These are phyloP conservation scores for Boletus vinaceobasis DNA, from an alignment of 768 basidiomycete genomes.

Conservation along the genomic window DNA sequence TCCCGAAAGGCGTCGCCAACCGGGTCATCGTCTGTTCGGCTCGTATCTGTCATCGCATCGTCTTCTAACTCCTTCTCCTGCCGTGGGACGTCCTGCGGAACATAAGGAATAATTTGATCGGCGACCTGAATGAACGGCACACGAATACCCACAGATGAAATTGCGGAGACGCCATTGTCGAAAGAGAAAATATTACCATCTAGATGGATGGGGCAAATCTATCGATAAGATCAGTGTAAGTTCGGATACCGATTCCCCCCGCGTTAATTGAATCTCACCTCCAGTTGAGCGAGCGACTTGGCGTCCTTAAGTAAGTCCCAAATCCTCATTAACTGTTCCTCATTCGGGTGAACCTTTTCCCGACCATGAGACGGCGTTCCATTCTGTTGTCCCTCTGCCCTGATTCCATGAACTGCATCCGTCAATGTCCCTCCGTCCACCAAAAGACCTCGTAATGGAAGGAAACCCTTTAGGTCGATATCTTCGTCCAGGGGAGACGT, in stretches of 20 bases:
- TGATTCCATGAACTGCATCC: conserved; percentile 19
- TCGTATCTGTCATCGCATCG: conserved; percentile 63
- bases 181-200: conserved; percentile 22
- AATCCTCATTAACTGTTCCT: conserved; percentile 93
- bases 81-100: not conserved
- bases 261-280: conserved; percentile 41
- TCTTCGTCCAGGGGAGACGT: conserved; percentile 82
- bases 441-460: conserved; percentile 70
- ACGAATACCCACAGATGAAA: conserved; percentile 6
- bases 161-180: conserved; percentile 1
- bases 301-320: conserved; percentile 79
- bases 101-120: conserved; percentile 18
- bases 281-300: conserved; percentile 49
- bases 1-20: conserved; percentile 65
- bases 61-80: conserved; percentile 42
- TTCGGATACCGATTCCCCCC: conserved; percentile 2
- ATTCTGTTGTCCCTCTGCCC: conserved; percentile 23
- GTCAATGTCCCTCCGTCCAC: conserved; percentile 21
- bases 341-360: conserved; percentile 80
- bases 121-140: not conserved
- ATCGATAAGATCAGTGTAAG: conserved; percentile 15
- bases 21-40: conserved; percentile 71
- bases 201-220: conserved; percentile 27
- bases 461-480: conserved; percentile 80
- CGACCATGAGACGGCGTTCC: conserved; percentile 27